These are phyloP conservation scores for Hypoxylon sp. DNA, from an alignment of 2,329 filamentous ascomycete species.

Conservation along the genomic window DNA sequence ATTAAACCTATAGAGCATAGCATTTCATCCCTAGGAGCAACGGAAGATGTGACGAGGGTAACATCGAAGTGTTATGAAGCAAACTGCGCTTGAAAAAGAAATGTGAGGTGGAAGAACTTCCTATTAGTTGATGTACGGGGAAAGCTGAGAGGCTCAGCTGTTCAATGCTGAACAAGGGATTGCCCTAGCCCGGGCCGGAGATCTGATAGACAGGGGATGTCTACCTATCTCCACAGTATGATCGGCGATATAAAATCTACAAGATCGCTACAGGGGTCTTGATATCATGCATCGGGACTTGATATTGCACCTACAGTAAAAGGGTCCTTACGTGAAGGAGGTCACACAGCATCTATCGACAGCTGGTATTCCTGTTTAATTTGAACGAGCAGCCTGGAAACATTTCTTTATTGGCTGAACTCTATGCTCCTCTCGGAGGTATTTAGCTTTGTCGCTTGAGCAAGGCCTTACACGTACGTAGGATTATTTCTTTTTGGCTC, in stretches of 20 bases:
- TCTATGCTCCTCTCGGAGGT: background rate
- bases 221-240: constrained; percentile 27
- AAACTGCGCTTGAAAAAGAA: background rate
- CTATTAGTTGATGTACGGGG: background rate
- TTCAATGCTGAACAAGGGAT: background rate
- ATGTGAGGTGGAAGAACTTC: background rate
- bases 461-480: background rate
- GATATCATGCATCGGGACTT: constrained; percentile 37
- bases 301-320: constrained; percentile 4
- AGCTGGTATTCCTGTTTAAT: background rate
- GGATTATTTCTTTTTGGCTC: background rate
- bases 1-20: background rate
- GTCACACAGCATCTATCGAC: constrained; percentile 3
- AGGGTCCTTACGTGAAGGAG: constrained; percentile 5
- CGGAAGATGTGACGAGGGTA: background rate
- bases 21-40: background rate
- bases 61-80: background rate
- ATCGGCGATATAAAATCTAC: constrained; percentile 39
- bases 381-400: too few species aligned
- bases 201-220: constrained; percentile 11
- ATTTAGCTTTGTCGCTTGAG: background rate
- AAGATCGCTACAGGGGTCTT: constrained; percentile 38
- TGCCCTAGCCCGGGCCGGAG: constrained; percentile 11
- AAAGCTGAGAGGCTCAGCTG: constrained; percentile 9
- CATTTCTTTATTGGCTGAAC: background rate